Conservation (phyloP, 2,329 filamentous ascomycete species). For the Fusarium vanettenii region DNA sequence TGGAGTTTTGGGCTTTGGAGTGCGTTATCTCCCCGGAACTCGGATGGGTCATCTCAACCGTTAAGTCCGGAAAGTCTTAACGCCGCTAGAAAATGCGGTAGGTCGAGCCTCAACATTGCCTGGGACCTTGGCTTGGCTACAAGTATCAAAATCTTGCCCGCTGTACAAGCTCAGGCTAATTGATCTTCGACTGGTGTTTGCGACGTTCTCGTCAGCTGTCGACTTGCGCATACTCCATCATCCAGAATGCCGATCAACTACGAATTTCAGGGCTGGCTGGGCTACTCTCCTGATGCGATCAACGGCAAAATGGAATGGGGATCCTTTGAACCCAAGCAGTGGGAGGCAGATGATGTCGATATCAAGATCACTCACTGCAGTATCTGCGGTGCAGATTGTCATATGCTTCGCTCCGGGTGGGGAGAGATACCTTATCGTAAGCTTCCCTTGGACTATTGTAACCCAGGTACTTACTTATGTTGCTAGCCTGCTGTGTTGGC, state of each 20-base stretch:
- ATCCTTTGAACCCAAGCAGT: conserved; percentile 68
- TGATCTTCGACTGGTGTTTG: neutral
- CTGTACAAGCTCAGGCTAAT: neutral
- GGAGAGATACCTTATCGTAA: conserved; percentile 50
- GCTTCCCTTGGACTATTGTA: neutral
- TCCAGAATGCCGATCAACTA: conserved; percentile 40
- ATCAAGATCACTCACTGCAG: conserved; percentile 73
- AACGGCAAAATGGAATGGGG: conserved; percentile 63
- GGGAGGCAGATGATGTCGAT: conserved; percentile 72
- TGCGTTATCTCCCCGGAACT: too few relatives aligned
- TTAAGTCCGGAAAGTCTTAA: neutral
- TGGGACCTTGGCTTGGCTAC: neutral
- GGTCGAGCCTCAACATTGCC: neutral
- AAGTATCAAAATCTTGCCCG: neutral
- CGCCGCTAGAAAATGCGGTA: neutral
- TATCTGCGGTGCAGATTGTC: conserved; percentile 70
- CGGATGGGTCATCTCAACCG: neutral
- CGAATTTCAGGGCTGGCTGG: conserved; percentile 64
- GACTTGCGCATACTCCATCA: neutral
- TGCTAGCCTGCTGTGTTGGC: conserved; percentile 63
- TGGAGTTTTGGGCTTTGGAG: too few relatives aligned
- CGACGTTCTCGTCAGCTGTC: neutral
- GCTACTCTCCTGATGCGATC: conserved; percentile 50
- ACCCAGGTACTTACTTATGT: conserved; percentile 24
- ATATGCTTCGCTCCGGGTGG: conserved; percentile 66